Conservation (phyloP, 306 rosid species). For the Vicia villosa region DNA sequence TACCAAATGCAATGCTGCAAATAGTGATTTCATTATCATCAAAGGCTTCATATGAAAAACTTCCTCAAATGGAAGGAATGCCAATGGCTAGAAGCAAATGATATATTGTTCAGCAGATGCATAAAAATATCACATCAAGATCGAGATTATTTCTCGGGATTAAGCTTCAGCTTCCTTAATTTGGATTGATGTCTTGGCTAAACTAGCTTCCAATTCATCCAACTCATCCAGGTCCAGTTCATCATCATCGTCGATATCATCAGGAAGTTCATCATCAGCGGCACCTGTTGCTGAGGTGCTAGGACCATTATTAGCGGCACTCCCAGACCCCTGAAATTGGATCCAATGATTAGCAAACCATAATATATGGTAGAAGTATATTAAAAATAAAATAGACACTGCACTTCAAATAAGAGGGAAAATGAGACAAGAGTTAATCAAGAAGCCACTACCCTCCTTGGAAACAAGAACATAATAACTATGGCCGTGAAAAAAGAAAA, state of each 20-base stretch:
- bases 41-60: constrained; percentile 37
- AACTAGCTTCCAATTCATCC: constrained; percentile 74
- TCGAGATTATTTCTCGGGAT: constrained; percentile 32
- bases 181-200: constrained; percentile 69
- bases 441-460: neutral
- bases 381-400: too few relatives aligned
- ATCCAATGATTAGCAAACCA: constrained; percentile 17
- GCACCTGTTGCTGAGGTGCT: constrained; percentile 52
- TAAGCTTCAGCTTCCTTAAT: constrained; percentile 58
- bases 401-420: neutral
- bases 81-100: constrained; percentile 32
- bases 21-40: constrained; percentile 35
- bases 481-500: too few relatives aligned
- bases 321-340: constrained; percentile 30
- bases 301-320: constrained; percentile 41
- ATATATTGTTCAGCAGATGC: constrained; percentile 19
- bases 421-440: neutral
- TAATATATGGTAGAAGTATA: neutral
- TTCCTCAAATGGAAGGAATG: constrained; percentile 30
- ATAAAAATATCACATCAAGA: constrained; percentile 24
- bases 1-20: constrained; percentile 24
- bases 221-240: constrained; percentile 75
- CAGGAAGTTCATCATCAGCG: constrained; percentile 41
- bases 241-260: constrained; percentile 47
- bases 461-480: too few relatives aligned